These are phyloP conservation scores for Lodderomyces elongisporus DNA, from an alignment of 1,139 yeast genomes.

Conservation along the genomic window DNA sequence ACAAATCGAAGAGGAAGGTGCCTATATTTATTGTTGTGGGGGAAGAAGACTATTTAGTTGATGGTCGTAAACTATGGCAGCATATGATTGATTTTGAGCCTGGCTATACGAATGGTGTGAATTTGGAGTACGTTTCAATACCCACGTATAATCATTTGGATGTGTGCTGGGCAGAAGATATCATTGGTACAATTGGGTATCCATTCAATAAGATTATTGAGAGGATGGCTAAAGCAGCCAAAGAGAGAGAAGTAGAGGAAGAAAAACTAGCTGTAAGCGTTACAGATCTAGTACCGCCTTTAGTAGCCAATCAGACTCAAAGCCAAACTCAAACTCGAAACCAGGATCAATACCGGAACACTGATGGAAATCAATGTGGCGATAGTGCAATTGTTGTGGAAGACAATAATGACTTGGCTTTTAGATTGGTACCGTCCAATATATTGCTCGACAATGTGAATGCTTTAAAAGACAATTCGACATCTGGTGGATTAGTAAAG, in stretches of 20 bases:
- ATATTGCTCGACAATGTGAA: too few relatives aligned
- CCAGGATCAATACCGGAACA: too few relatives aligned
- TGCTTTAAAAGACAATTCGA: too few relatives aligned
- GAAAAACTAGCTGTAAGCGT: conserved; percentile 3
- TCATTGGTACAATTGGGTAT: conserved; percentile 30
- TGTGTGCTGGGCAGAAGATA: conserved; percentile 54
- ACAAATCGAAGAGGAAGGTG: conserved; percentile 30
- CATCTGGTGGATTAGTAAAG: too few relatives aligned
- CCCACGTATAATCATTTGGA: conserved; percentile 52
- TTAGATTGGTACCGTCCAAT: too few relatives aligned
- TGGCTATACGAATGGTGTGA: conserved; percentile 32
- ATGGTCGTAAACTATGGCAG: conserved; percentile 50
- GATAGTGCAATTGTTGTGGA: too few relatives aligned
- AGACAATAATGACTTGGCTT: too few relatives aligned
- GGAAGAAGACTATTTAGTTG: conserved; percentile 60
- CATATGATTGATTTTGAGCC: conserved; percentile 52
- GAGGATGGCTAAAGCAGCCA: background rate
- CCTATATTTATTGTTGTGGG: conserved; percentile 63
- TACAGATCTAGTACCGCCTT: too few relatives aligned
- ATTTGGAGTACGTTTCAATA: conserved; percentile 34
- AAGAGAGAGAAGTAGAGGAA: background rate
- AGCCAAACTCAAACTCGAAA: too few relatives aligned
- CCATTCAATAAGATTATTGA: conserved; percentile 12
- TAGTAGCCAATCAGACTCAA: too few relatives aligned
- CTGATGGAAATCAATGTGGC: too few relatives aligned